phyloP scores from a whole-genome alignment of 2,329 filamentous ascomycete species.

The Hyphodiscus sp. region DNA sequence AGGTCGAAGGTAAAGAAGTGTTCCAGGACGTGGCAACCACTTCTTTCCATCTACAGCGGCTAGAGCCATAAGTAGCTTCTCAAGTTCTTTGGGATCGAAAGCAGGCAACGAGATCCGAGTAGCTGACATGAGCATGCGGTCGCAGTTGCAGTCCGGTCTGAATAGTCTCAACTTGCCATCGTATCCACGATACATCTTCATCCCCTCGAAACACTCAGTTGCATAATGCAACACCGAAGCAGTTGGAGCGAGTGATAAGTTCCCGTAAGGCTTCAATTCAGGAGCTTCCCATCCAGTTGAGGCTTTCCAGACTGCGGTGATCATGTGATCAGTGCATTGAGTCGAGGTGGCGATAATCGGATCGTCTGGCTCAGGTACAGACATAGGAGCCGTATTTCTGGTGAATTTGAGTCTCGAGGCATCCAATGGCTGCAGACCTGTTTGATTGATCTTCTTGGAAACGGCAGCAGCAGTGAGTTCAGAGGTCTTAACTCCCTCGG shows the following conservation, averaged over 20 bases:
- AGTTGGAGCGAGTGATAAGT: slow-evolving; percentile 71
- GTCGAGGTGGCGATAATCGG: slow-evolving; percentile 27
- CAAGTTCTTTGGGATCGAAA: slow-evolving; percentile 65
- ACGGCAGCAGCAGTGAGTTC: slow-evolving; percentile 48
- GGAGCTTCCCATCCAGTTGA: slow-evolving; percentile 66
- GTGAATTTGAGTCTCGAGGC: slow-evolving; percentile 55
- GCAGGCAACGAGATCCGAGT: slow-evolving; percentile 66
- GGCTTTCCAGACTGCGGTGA: slow-evolving; percentile 63
- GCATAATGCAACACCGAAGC: slow-evolving; percentile 81
- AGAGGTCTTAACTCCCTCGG: slow-evolving; percentile 32
- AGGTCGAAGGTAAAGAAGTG: slow-evolving; percentile 72
- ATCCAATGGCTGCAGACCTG: slow-evolving; percentile 38
- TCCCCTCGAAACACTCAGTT: slow-evolving; percentile 84
- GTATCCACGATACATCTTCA: slow-evolving; percentile 74
- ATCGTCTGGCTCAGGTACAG: slow-evolving; percentile 44
- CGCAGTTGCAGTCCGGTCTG: slow-evolving; percentile 53
- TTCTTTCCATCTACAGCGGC: slow-evolving; percentile 66
- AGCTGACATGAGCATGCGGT: slow-evolving; percentile 43
- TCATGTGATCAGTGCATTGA: slow-evolving; percentile 75
- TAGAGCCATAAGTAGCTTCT: slow-evolving; percentile 67
- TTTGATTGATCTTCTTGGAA: slow-evolving; percentile 38
- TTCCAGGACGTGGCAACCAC: slow-evolving; percentile 70
- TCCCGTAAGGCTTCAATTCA: slow-evolving; percentile 70
- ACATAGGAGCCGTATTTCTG: slow-evolving; percentile 42
- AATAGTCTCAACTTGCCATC: slow-evolving; percentile 59